A percentile compares a stretch with the other conserved stretches of the same genome.
phyloP scores from a whole-genome alignment of 2,329 filamentous ascomycete species.

The Colletotrichum caudatum region DNA sequence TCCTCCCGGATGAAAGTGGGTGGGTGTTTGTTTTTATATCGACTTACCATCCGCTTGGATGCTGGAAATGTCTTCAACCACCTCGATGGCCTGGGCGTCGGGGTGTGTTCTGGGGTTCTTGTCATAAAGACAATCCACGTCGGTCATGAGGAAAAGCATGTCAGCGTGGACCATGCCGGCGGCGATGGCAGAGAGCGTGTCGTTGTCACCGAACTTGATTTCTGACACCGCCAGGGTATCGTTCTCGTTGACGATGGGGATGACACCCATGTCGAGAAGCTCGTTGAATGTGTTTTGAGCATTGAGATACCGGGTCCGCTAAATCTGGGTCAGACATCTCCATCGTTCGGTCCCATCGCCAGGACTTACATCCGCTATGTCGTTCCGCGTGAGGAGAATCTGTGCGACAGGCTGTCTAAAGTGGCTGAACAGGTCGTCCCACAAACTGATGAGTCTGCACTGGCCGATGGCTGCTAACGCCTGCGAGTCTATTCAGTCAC shows the following conservation, averaged over 20 bases:
- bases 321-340: slow-evolving; percentile 39
- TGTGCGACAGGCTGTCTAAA: slow-evolving; percentile 92
- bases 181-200: slow-evolving; percentile 95
- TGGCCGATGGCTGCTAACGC: slow-evolving; percentile 96
- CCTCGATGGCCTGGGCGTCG: slow-evolving; percentile 89
- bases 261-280: slow-evolving; percentile 92
- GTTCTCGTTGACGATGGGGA: slow-evolving; percentile 99
- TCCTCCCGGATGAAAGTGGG: not conserved
- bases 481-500: slow-evolving; percentile 51
- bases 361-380: slow-evolving; percentile 86
- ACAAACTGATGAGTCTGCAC: slow-evolving; percentile 92
- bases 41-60: slow-evolving; percentile 81
- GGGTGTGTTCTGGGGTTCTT: slow-evolving; percentile 90
- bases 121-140: slow-evolving; percentile 97
- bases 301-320: slow-evolving; percentile 94
- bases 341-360: not conserved
- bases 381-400: slow-evolving; percentile 92
- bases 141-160: slow-evolving; percentile 97
- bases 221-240: slow-evolving; percentile 96
- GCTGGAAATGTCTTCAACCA: slow-evolving; percentile 87
- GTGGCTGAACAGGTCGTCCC: slow-evolving; percentile 92
- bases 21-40: not conserved
- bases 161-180: slow-evolving; percentile 98
- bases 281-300: slow-evolving; percentile 95
- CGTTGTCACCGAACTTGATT: slow-evolving; percentile 99